Evolutionary conservation across 768 basidiomycete genomes (phyloP).

Genomic region (Lactarius deliciosus): DNA sequence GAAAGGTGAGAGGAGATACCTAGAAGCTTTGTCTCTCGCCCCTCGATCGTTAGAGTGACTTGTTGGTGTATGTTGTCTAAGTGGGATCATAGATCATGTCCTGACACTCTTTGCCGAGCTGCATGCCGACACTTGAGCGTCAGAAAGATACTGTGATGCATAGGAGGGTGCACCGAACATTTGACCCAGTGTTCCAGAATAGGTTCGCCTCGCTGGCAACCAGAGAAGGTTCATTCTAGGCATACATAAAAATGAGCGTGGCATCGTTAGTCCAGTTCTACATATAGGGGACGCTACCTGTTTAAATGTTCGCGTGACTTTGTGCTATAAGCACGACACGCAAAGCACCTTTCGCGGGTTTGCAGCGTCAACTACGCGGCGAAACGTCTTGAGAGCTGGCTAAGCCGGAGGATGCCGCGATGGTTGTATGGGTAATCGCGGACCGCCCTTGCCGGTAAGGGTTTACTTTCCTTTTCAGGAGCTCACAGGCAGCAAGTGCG

Average conservation of each 20-base stretch:
- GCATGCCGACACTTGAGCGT: conserved; percentile 64
- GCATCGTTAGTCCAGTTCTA: conserved; percentile 47
- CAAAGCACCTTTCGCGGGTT: conserved; percentile 61
- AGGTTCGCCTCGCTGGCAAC: conserved; percentile 68
- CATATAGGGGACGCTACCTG: conserved; percentile 63
- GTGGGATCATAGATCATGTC: conserved; percentile 64
- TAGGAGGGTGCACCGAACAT: conserved; percentile 55
- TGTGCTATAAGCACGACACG: neutral
- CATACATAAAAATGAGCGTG: conserved; percentile 73
- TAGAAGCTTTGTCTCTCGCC: conserved; percentile 59
- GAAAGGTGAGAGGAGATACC: conserved; percentile 38
- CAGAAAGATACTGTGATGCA: neutral
- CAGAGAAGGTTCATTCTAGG: conserved; percentile 63
- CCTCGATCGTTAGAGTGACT: conserved; percentile 53
- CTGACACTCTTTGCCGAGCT: conserved; percentile 68
- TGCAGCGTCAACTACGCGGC: no score
- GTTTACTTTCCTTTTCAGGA: conserved; percentile 23
- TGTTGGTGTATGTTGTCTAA: conserved; percentile 49
- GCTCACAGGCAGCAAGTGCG: conserved; percentile 4
- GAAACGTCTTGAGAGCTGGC: no score
- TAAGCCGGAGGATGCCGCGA: conserved; percentile 15
- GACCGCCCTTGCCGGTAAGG: conserved; percentile 6
- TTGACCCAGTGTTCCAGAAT: conserved; percentile 58
- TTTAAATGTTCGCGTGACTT: neutral
- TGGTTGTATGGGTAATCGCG: neutral